These are phyloP conservation scores for Fusarium pseudograminearum DNA, from an alignment of 2,329 filamentous ascomycete genomes.

Conservation along the genomic window DNA sequence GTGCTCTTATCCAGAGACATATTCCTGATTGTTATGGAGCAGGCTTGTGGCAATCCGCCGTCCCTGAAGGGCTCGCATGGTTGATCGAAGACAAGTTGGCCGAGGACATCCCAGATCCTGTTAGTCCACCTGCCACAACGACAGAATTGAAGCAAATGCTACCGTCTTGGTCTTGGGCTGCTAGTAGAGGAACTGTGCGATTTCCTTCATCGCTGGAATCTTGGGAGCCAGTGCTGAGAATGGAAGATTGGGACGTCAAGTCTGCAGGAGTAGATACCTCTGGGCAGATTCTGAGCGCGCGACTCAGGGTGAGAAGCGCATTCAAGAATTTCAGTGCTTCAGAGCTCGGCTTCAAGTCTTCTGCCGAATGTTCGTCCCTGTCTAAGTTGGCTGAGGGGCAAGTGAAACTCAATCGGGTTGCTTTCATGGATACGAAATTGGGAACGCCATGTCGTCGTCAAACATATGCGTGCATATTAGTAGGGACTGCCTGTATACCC, in stretches of 20 bases:
- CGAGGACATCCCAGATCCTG: neutral
- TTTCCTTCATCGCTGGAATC: neutral
- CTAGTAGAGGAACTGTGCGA: neutral
- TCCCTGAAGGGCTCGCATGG: neutral
- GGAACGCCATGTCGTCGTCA: fast-evolving
- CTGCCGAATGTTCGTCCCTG: too few species aligned
- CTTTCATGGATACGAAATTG: neutral
- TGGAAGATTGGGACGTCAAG: neutral
- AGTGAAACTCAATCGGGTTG: neutral
- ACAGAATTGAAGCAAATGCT: neutral
- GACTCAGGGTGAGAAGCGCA: neutral
- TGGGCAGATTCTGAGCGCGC: neutral
- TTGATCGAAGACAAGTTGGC: neutral
- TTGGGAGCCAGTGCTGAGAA: neutral
- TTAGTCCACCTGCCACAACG: neutral
- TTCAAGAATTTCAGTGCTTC: neutral
- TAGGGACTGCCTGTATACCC: neutral
- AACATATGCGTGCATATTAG: neutral
- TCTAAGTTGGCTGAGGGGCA: neutral
- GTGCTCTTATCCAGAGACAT: neutral
- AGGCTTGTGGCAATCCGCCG: neutral
- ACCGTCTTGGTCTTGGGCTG: conserved; percentile 2
- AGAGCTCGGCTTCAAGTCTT: fast-evolving
- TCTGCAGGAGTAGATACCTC: neutral
- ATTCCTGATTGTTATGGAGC: neutral